Evolutionary conservation across 805 yeast species (phyloP).

Genomic region (Pichia occidentalis): DNA sequence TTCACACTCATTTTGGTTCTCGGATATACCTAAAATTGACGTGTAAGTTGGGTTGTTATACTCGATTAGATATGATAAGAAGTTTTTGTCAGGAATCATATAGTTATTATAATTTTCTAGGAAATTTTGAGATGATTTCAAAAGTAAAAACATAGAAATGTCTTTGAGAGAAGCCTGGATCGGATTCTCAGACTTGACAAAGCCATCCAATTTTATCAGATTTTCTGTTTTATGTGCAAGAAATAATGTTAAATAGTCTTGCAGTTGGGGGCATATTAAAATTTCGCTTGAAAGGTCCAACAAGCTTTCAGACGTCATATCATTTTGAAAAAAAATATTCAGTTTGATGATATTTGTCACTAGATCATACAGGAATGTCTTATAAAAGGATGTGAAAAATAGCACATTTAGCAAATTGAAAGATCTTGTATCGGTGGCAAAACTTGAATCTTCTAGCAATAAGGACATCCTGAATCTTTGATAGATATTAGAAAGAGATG

Average conservation of each 20-base stretch:
- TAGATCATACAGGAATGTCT: constrained; percentile 1
- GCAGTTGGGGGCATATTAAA: background rate
- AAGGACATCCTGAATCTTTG: constrained; percentile 18
- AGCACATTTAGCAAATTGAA: constrained; percentile 11
- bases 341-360: background rate
- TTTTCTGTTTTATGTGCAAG: background rate
- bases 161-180: background rate
- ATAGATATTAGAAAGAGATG: constrained; percentile 10
- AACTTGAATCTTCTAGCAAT: constrained; percentile 19
- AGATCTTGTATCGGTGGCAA: constrained; percentile 16
- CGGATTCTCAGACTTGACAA: constrained; percentile 1
- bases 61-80: constrained; percentile 4
- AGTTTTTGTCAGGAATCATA: background rate
- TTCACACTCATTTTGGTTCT: constrained; percentile 9
- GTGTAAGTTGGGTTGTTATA: constrained; percentile 7
- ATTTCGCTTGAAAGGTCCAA: constrained; percentile 2
- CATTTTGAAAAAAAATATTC: background rate
- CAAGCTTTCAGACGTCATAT: background rate
- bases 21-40: constrained; percentile 19
- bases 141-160: constrained; percentile 8
- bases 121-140: constrained; percentile 5
- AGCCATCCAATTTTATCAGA: constrained; percentile 3
- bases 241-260: constrained; percentile 5
- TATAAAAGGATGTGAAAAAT: constrained; percentile 12
- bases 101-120: constrained; percentile 10